Base-by-base conservation (phyloP, 805 yeast genomes). In the Starmerella floricola region DNA sequence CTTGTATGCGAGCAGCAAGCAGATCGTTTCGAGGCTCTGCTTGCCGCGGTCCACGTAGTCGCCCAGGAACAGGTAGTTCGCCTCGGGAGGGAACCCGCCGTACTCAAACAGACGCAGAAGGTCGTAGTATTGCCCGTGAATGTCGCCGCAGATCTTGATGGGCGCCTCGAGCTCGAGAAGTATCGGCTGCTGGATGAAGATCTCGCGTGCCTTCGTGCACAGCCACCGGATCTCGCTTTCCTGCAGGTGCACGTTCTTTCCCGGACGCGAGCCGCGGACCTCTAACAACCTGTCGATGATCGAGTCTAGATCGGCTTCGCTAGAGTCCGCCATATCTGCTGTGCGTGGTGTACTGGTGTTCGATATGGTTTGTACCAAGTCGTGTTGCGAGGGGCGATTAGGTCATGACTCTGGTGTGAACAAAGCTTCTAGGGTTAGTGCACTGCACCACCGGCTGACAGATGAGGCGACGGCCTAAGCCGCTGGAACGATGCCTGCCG, bases 31-130 rank as follows among this genome's bases (percentile, higher is more conserved):
- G 55, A 91, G 68, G 24, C 95, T 84, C 69, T 91, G 97, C 62
- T 87, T 86, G 59, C 98, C 98, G 72, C 98, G 80, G 69, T 88
- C 98, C 53, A 88, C 98, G 61, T 88, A 88, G 71, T 88, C 98
- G 53, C 98, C 98, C 46, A 88, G 67, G 61, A 88, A 88, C 56
- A 88, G 69, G 67, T 88, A 88, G 68, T 88, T 88, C 16, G 97
- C 94, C 63, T 91, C 97, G 11, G 98, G 98, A 1, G 98, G 98
- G 72, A 91, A 88, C 2, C 97, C 98, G 56, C 98, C 97, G 60
- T 88, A 88, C 68, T 91, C 97, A 58, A 88, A 88, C 56, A 88
- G 74, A 65, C 98, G 80, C 62, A 88, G 73, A 56, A 88, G 74
- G 65, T 88, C 98, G 61, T 88, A 88, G 66, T 91, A 88, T 67